Evolutionary conservation across 2,329 filamentous ascomycete species (phyloP).

Genomic region (Paecilomyces niveus): DNA sequence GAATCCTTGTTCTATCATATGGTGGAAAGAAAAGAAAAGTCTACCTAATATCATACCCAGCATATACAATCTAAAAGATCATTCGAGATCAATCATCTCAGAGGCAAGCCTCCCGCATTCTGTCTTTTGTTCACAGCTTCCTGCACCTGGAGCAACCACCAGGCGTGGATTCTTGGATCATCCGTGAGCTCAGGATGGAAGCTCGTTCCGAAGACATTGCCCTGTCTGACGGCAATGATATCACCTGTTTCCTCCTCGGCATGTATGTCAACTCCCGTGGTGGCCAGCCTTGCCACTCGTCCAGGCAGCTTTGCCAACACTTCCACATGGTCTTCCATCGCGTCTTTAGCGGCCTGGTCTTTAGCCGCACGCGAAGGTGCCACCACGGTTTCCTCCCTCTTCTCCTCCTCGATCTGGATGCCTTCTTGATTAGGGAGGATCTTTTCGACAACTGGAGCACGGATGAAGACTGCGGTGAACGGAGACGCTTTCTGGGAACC

Average conservation of each 20-base stretch:
- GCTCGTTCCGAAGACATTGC: slow-evolving; percentile 87
- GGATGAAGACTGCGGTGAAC: slow-evolving; percentile 85
- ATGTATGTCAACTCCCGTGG: slow-evolving; percentile 32
- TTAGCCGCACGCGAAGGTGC: slow-evolving; percentile 49
- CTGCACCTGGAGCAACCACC: slow-evolving; percentile 77
- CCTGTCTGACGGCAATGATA: slow-evolving; percentile 83
- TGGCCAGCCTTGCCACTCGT: slow-evolving; percentile 42
- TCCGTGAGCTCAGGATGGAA: slow-evolving; percentile 92
- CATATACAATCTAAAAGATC: slow-evolving; percentile 3
- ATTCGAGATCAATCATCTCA: background rate
- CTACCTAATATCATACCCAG: slow-evolving; percentile 17
- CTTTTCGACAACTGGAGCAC: slow-evolving; percentile 86
- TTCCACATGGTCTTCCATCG: slow-evolving; percentile 46
- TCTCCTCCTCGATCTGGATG: slow-evolving; percentile 44
- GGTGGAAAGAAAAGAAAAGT: slow-evolving; percentile 13
- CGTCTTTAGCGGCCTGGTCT: slow-evolving; percentile 37
- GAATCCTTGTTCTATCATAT: slow-evolving; percentile 15
- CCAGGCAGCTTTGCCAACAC: slow-evolving; percentile 52
- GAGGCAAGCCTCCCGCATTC: slow-evolving; percentile 9
- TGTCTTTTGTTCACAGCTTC: slow-evolving; percentile 28
- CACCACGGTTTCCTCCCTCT: slow-evolving; percentile 46
- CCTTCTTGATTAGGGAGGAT: slow-evolving; percentile 52
- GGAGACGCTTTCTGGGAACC: slow-evolving; percentile 26
- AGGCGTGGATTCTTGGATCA: slow-evolving; percentile 80
- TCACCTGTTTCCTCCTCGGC: slow-evolving; percentile 49